These are phyloP conservation scores for Penstemon newberryi DNA, from an alignment of 257 asterid genomes.

Conservation along the genomic window DNA sequence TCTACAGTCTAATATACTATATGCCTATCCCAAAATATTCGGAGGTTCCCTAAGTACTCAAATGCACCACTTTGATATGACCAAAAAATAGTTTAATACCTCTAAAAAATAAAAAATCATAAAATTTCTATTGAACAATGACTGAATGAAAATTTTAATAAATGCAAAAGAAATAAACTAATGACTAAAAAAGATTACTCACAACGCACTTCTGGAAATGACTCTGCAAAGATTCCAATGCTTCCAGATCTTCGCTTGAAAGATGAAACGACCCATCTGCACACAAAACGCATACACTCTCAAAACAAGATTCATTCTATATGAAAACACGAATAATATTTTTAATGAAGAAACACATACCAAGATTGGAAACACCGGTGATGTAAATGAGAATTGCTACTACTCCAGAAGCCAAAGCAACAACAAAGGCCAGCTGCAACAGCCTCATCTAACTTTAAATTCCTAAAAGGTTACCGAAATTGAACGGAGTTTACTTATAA, in stretches of 20 bases:
- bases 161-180: not conserved
- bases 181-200: constrained; percentile 26
- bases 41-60: not conserved
- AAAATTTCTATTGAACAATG: not conserved
- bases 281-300: constrained; percentile 13
- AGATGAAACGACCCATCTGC: constrained; percentile 52
- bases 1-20: not conserved
- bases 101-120: no score
- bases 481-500: no score
- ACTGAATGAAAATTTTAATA: not conserved
- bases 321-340: not conserved
- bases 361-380: constrained; percentile 53
- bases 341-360: constrained; percentile 28
- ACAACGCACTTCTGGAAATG: constrained; percentile 85
- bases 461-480: no score
- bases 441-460: constrained; percentile 53
- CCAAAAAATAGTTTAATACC: not conserved
- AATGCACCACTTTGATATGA: not conserved
- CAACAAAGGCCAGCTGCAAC: constrained; percentile 52
- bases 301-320: not conserved
- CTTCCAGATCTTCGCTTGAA: constrained; percentile 62
- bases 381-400: constrained; percentile 67
- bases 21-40: not conserved
- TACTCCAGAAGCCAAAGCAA: constrained; percentile 75
- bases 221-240: constrained; percentile 58